These are phyloP conservation scores for Rhododendron vialii DNA, from an alignment of 148 eudicot genomes.

Conservation along the genomic window DNA sequence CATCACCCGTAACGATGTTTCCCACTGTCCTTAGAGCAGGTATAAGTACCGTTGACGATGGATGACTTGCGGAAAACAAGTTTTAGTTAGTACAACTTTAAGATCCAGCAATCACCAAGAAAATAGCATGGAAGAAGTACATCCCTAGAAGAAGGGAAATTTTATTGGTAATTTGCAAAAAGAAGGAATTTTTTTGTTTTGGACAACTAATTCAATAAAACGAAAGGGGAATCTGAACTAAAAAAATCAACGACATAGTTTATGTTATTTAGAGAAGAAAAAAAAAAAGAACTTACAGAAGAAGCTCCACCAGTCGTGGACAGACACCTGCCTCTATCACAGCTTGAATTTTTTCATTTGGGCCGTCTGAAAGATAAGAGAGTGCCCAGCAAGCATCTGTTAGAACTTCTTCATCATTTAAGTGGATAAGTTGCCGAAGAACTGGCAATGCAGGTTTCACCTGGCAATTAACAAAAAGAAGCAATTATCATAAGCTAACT, in stretches of 20 bases:
- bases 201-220: neutral
- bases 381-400: constrained; percentile 98
- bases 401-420: constrained; percentile 83
- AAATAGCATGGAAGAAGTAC: neutral
- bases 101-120: neutral
- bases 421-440: constrained; percentile 66
- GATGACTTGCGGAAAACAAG: constrained; percentile 29
- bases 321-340: constrained; percentile 92
- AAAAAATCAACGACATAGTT: neutral
- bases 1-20: constrained; percentile 51
- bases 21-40: constrained; percentile 52
- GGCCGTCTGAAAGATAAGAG: constrained; percentile 91
- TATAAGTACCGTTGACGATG: constrained; percentile 40
- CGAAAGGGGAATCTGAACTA: neutral
- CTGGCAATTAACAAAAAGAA: constrained; percentile 28
- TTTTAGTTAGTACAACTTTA: constrained; percentile 6
- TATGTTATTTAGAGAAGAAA: neutral
- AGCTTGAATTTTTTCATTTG: constrained; percentile 93
- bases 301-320: constrained; percentile 78
- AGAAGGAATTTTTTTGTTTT: neutral
- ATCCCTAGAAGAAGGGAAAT: neutral
- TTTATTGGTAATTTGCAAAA: neutral
- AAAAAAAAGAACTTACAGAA: constrained; percentile 44
- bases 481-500: neutral
- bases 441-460: constrained; percentile 81